phyloP scores from a whole-genome alignment of 139 green algal species.

The Micractinium sp. region DNA sequence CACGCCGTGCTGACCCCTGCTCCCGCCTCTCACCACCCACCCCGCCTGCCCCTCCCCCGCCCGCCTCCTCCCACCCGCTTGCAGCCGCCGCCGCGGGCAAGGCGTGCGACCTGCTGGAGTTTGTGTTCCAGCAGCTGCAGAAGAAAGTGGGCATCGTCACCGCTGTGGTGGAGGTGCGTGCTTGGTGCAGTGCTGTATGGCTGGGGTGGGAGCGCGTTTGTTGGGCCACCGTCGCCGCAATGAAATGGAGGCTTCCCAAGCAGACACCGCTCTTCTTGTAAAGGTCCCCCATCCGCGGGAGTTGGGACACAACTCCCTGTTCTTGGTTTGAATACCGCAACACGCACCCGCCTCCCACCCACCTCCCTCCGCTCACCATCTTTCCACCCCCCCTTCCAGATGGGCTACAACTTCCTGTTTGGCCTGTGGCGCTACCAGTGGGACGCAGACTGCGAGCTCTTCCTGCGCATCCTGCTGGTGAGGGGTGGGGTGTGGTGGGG shows the following conservation, averaged over 20 bases:
- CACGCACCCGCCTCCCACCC: background rate
- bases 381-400: slow-evolving; percentile 24
- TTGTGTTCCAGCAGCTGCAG: slow-evolving; percentile 59
- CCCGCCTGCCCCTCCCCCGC: no score
- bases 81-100: slow-evolving; percentile 35
- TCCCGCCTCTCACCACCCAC: no score
- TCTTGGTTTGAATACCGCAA: no score
- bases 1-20: no score
- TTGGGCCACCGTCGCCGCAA: background rate
- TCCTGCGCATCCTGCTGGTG: slow-evolving; percentile 63
- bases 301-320: no score
- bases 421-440: slow-evolving; percentile 64
- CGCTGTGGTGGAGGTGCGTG: slow-evolving; percentile 56
- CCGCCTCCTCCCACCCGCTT: background rate
- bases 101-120: slow-evolving; percentile 52
- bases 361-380: background rate
- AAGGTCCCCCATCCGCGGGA: no score
- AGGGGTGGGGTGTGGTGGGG: background rate
- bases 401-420: slow-evolving; percentile 70
- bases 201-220: background rate
- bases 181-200: background rate
- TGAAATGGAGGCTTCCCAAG: no score
- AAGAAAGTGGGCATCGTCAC: slow-evolving; percentile 56
- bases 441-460: slow-evolving; percentile 76
- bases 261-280: no score